A percentile compares a stretch with the other conserved stretches of the same genome.
Evolutionary conservation across 2,329 filamentous ascomycete genomes (phyloP).

Genomic region (Zymoseptoria brevis): DNA sequence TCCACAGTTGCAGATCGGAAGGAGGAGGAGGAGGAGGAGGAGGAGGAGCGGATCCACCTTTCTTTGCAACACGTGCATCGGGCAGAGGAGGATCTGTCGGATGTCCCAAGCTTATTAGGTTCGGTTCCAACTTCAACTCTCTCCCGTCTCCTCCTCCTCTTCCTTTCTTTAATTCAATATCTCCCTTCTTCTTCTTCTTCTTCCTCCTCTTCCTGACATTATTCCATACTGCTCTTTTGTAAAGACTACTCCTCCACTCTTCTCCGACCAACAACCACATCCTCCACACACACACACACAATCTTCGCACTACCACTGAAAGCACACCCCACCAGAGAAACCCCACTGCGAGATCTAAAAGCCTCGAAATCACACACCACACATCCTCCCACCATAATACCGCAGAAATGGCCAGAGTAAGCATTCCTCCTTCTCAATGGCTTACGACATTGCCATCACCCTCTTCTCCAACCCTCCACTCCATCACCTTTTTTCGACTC

Average conservation of each 20-base stretch:
- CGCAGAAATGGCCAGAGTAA: slow-evolving; percentile 23
- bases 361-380: background rate
- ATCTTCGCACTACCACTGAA: too few species aligned
- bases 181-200: background rate
- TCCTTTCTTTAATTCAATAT: background rate
- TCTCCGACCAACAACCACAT: background rate
- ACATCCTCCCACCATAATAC: slow-evolving; percentile 1
- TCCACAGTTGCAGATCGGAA: too few species aligned
- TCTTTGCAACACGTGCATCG: background rate
- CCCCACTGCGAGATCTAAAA: background rate
- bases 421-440: slow-evolving; percentile 5
- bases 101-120: too few species aligned
- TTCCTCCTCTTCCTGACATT: too few species aligned
- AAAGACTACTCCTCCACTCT: background rate
- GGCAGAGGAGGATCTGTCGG: too few species aligned
- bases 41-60: background rate
- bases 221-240: too few species aligned
- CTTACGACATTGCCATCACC: background rate
- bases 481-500: too few species aligned
- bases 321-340: background rate
- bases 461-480: slow-evolving; percentile 4
- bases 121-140: background rate
- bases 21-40: too few species aligned
- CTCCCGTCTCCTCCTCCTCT: background rate
- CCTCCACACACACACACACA: too few species aligned